Evolutionary conservation across 352 stramenopile genomes (phyloP).

Genomic region (Porosira glacialis): DNA sequence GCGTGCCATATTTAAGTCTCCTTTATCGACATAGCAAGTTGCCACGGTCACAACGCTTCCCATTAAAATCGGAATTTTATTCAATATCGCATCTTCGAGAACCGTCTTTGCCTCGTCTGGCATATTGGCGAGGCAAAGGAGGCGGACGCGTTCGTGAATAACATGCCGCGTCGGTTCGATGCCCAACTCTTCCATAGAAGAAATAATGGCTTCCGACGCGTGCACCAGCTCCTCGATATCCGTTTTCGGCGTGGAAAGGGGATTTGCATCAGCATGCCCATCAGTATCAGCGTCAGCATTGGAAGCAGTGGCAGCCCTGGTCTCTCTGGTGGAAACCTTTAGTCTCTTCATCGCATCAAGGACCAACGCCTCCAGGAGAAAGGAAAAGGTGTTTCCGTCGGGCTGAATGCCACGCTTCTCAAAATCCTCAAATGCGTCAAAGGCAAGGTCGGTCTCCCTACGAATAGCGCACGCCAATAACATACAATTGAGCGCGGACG

Average conservation of each 20-base stretch:
- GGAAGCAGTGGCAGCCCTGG: too few species aligned
- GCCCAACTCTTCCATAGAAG: slow-evolving; percentile 28
- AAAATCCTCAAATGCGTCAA: slow-evolving; percentile 37
- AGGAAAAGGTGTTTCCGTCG: slow-evolving; percentile 44
- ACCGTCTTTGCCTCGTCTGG: slow-evolving; percentile 30
- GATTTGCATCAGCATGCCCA: too few species aligned
- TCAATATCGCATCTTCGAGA: slow-evolving; percentile 28
- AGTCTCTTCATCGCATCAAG: slow-evolving; percentile 34
- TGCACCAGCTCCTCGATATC: slow-evolving; percentile 34
- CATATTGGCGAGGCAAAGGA: slow-evolving; percentile 26
- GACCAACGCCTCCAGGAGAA: slow-evolving; percentile 44
- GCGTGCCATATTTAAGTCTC: slow-evolving; percentile 52
- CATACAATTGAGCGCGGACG: slow-evolving; percentile 36
- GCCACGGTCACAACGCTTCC: slow-evolving; percentile 51
- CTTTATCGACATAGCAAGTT: slow-evolving; percentile 37
- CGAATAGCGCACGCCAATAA: slow-evolving; percentile 38
- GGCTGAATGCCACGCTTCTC: slow-evolving; percentile 15
- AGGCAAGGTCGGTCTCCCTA: slow-evolving; percentile 37
- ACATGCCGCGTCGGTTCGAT: slow-evolving; percentile 33
- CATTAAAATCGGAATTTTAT: slow-evolving; percentile 25
- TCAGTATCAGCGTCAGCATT: too few species aligned
- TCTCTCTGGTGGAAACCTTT: too few species aligned
- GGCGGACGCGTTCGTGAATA: slow-evolving; percentile 34
- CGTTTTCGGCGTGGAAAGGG: background rate
- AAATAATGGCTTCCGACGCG: slow-evolving; percentile 25